phyloP scores from a whole-genome alignment of 768 basidiomycete genomes.

The Mycena rebaudengoi region DNA sequence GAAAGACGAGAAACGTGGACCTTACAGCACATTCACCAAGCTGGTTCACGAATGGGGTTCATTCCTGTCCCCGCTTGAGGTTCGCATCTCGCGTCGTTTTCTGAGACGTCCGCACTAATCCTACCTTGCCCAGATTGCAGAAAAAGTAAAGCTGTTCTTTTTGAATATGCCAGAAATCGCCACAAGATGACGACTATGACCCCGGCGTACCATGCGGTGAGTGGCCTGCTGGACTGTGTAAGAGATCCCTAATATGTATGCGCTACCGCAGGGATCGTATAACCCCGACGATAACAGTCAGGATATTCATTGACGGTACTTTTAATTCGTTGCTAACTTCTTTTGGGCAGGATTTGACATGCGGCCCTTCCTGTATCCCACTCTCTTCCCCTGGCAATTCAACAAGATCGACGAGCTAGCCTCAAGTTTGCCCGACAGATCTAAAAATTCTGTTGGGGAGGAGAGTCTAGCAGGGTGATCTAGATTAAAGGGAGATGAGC shows the following conservation, averaged over 20 bases:
- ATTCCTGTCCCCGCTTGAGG: slow-evolving; percentile 83
- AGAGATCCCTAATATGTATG: background rate
- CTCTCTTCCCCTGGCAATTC: slow-evolving; percentile 97
- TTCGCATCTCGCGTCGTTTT: slow-evolving; percentile 37
- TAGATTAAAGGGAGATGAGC: too few species aligned
- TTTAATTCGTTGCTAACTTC: slow-evolving; percentile 21
- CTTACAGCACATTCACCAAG: slow-evolving; percentile 97
- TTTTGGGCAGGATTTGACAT: slow-evolving; percentile 82
- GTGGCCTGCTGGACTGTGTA: slow-evolving; percentile 37
- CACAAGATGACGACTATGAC: slow-evolving; percentile 99
- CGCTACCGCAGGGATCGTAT: slow-evolving; percentile 83
- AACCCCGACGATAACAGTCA: slow-evolving; percentile 95
- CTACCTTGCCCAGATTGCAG: slow-evolving; percentile 78
- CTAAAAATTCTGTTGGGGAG: slow-evolving; percentile 35
- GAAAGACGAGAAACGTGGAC: slow-evolving; percentile 97
- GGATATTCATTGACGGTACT: slow-evolving; percentile 33
- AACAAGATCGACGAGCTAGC: slow-evolving; percentile 92
- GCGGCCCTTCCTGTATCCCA: slow-evolving; percentile 95
- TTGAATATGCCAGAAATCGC: slow-evolving; percentile 93
- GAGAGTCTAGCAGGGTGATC: too few species aligned
- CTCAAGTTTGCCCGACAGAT: slow-evolving; percentile 76
- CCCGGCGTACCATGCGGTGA: slow-evolving; percentile 91
- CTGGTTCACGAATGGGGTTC: slow-evolving; percentile 94
- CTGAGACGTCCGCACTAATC: slow-evolving; percentile 2
- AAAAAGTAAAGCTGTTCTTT: slow-evolving; percentile 98